Percentiles rank a stretch among this genome's conserved stretches.
phyloP scores from a whole-genome alignment of 2,329 filamentous ascomycete genomes.

The Colletotrichum theobromicola region DNA sequence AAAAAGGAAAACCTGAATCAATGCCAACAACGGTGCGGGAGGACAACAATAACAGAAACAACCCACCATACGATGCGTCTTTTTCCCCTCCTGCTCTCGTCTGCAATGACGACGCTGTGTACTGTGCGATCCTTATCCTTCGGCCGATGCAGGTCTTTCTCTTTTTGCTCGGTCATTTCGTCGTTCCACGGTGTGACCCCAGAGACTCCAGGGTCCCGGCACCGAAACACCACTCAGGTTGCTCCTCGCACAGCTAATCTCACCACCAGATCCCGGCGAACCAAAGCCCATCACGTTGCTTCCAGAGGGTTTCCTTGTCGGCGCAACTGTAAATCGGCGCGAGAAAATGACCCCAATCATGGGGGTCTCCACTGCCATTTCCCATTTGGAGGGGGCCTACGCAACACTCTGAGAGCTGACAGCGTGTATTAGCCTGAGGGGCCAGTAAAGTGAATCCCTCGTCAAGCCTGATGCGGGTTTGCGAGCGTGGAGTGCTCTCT shows the following conservation, averaged over 20 bases:
- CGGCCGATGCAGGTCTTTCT: slow-evolving; percentile 6
- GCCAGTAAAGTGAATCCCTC: neutral
- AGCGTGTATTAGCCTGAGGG: neutral
- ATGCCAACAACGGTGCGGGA: neutral
- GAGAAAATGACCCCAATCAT: slow-evolving; percentile 17
- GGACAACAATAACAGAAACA: neutral
- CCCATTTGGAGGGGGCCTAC: neutral
- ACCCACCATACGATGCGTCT: neutral
- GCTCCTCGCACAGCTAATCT: neutral
- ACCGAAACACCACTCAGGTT: neutral
- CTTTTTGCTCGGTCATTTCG: slow-evolving; percentile 8
- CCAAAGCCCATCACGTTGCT: neutral
- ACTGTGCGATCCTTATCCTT: neutral
- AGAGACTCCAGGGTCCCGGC: neutral
- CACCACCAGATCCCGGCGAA: neutral
- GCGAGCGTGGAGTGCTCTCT: neutral
- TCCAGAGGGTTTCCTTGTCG: neutral
- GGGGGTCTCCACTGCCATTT: slow-evolving; percentile 17
- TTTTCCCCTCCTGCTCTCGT: neutral
- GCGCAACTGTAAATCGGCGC: neutral
- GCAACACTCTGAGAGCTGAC: neutral
- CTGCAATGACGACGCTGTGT: neutral
- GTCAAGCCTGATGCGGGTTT: neutral
- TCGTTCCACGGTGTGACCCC: slow-evolving; percentile 7
- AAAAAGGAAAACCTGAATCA: neutral